Evolutionary conservation across 2,329 filamentous ascomycete genomes (phyloP), one percentile per base, ranked within the genome.

Genomic region (Alternaria gansuensis): DNA sequence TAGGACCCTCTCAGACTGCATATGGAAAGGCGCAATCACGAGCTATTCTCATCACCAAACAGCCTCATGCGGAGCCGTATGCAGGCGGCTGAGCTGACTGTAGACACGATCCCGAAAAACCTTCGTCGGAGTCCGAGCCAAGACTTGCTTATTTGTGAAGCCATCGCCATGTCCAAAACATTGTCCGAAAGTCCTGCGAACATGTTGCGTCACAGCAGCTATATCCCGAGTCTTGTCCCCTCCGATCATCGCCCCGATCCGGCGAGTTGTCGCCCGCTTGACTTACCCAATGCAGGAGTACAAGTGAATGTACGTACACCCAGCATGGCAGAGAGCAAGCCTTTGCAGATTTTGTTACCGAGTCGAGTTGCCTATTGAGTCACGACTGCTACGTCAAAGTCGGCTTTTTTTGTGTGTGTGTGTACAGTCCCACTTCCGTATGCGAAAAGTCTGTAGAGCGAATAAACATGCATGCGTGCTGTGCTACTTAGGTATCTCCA

Each of bases 401-500:
- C 11, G 21, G 11, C 21, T 40, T 40, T 11, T 14, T 40, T 24
- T 40, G 21, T 24, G 17, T 17, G 21, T 24, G 17, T 17, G 17
- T 17, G 21, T 11, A 2, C 31, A 36, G 29, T 36, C 24, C 44
- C 34, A 23, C 34, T 43, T 34, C 23, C 24, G 3, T 17, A 34
- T 37, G 33, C 28, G n/a, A 23, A 34, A 7, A 33, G 14, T 46
- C 26, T 41, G 40, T 21, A 56, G 28, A 29, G 23, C 10, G 43
- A 51, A 52, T 37, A 52, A 39, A 3, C 45, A 52, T 48, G n/a
- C 45, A 54, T 40, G 45, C 9, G 14, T 60, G 34, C 33, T 54
- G 28, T 52, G 44, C 44, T 60, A 54, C 29, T 39, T 57, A 64
- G 63, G 54, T 64, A 65, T 64, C 60, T 61, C 46, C 45, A 55